Percentiles rank a stretch among this genome's conserved stretches.
Conservation (phyloP, 371 early-diverging fungal species). For the Cokeromyces recurvatus region DNA sequence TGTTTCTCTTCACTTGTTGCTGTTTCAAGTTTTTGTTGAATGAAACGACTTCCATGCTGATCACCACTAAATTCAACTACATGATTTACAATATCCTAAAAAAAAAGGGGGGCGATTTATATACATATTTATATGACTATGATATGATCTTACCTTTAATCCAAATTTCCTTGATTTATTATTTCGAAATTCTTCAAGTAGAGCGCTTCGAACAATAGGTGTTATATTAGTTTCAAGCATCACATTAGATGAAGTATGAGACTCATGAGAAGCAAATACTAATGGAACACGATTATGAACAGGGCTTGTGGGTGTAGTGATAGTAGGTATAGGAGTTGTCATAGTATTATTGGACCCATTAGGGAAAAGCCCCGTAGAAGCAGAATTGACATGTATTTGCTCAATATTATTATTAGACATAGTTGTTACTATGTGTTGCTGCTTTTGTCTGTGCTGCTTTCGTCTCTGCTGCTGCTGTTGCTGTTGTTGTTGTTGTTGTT, state of each 20-base stretch:
- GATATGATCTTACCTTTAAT: conserved; percentile 47
- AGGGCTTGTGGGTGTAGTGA: not conserved
- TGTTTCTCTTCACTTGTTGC: conserved; percentile 91
- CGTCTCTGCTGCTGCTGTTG: not conserved
- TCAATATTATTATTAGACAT: too few species aligned
- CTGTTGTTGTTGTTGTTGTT: not conserved
- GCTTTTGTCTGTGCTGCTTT: too few species aligned
- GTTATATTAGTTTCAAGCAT: too few species aligned
- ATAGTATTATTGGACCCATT: too few species aligned
- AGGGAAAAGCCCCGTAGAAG: too few species aligned
- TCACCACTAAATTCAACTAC: conserved; percentile 98
- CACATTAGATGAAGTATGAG: too few species aligned
- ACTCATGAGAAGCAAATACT: not conserved
- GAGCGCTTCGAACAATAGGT: conserved; percentile 62
- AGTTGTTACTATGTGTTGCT: too few species aligned
- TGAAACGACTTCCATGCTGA: conserved; percentile 99
- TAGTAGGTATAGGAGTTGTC: too few species aligned
- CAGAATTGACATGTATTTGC: too few species aligned
- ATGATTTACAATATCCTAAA: conserved; percentile 78
- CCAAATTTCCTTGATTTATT: conserved; percentile 93
- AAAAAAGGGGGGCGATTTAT: not conserved
- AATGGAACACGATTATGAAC: not conserved
- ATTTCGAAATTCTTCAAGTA: conserved; percentile 91
- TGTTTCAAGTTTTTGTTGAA: conserved; percentile 98
- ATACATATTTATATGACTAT: not conserved